These are phyloP conservation scores for Choiromyces venosus DNA, from an alignment of 495 filamentous ascomycete genomes.

Conservation along the genomic window DNA sequence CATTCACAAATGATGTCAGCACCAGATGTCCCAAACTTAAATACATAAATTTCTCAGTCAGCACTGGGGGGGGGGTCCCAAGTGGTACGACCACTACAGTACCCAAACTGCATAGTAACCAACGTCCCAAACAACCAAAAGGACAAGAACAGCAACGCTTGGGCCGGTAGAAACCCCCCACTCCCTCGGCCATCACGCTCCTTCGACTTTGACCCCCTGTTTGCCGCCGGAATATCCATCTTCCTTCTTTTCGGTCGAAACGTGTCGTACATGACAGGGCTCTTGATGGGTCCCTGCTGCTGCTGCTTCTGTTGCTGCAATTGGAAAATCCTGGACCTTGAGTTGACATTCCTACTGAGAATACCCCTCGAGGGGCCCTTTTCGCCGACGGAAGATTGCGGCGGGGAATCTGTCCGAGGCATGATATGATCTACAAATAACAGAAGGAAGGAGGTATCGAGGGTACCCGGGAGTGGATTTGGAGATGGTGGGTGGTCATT, in stretches of 20 bases:
- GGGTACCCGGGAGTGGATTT: neutral
- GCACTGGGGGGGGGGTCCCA: too few species aligned
- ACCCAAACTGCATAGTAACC: constrained; percentile 36
- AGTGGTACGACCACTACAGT: too few species aligned
- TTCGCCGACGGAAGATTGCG: neutral
- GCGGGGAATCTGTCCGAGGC: neutral
- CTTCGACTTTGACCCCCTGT: neutral
- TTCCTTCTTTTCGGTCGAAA: neutral
- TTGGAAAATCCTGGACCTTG: constrained; percentile 12
- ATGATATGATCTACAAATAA: neutral
- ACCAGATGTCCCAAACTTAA: too few species aligned
- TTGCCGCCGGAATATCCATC: neutral
- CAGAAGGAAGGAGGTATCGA: neutral
- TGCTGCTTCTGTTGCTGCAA: neutral
- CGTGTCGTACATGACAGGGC: constrained; percentile 6
- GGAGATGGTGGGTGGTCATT: neutral
- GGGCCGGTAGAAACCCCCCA: neutral
- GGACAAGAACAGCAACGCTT: constrained; percentile 20
- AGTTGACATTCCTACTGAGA: constrained; percentile 1
- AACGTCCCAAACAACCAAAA: constrained; percentile 40
- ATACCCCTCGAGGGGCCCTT: neutral
- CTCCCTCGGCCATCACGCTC: neutral
- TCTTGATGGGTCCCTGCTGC: neutral
- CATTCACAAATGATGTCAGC: too few species aligned
- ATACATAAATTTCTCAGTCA: too few species aligned